Evolutionary conservation across 495 filamentous ascomycete species (phyloP).

Genomic region (Tuber microsphaerosporum): DNA sequence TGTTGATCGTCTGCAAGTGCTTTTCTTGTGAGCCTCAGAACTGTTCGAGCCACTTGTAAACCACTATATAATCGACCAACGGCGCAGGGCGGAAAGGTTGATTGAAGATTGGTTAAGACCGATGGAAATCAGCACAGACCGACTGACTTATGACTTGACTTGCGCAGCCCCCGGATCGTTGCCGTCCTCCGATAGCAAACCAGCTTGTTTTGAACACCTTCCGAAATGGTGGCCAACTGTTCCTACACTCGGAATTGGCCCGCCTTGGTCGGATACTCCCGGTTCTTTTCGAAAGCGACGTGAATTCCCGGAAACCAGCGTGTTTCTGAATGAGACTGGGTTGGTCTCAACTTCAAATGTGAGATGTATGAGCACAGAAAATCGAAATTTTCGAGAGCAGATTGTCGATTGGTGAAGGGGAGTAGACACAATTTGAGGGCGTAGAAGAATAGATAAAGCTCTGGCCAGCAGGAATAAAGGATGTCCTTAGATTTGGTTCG

Average conservation of each 20-base stretch:
- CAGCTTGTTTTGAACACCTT: conserved; percentile 25
- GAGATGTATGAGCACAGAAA: background rate
- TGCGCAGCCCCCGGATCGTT: conserved; percentile 18
- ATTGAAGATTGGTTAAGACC: background rate
- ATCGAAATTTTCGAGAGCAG: background rate
- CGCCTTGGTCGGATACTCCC: conserved; percentile 10
- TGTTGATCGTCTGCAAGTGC: background rate
- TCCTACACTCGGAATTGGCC: conserved; percentile 31
- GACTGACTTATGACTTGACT: conserved; percentile 17
- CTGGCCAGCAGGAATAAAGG: conserved; percentile 1
- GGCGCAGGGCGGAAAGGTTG: background rate
- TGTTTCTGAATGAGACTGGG: conserved; percentile 18
- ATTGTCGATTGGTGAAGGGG: background rate
- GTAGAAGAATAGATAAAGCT: conserved; percentile 6
- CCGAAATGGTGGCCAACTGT: conserved; percentile 21
- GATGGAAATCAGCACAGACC: background rate
- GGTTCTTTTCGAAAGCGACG: conserved; percentile 25
- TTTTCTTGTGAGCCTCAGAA: background rate
- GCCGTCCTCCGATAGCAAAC: conserved; percentile 32
- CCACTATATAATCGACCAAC: background rate
- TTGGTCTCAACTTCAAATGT: conserved; percentile 15
- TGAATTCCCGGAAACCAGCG: conserved; percentile 24
- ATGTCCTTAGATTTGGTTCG: background rate
- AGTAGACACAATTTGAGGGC: background rate
- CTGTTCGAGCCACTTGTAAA: conserved; percentile 5